Evolutionary conservation across 2,329 filamentous ascomycete genomes (phyloP).

Genomic region (Ceratocystis eucalypticola): DNA sequence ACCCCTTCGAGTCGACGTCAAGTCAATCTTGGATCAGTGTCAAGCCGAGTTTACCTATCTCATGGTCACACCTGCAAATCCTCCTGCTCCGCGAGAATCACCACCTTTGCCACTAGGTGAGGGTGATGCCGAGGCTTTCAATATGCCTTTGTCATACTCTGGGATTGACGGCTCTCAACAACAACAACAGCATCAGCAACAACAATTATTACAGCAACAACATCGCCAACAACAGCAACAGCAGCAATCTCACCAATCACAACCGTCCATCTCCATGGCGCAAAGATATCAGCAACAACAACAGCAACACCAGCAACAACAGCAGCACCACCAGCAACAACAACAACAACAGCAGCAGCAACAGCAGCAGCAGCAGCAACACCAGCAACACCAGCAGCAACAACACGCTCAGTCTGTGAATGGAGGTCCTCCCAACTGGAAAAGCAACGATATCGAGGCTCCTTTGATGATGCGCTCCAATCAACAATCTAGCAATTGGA

Average conservation of each 20-base stretch:
- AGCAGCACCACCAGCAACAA: constrained; percentile 24
- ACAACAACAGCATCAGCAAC: constrained; percentile 10
- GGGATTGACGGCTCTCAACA: not conserved
- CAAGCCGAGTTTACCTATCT: constrained; percentile 54
- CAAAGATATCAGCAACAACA: constrained; percentile 16
- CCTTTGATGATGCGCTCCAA: constrained; percentile 41
- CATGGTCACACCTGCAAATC: constrained; percentile 54
- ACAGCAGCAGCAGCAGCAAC: not conserved
- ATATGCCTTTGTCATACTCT: constrained; percentile 31
- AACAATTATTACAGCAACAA: constrained; percentile 23
- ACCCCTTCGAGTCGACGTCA: constrained; percentile 39
- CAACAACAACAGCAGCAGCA: constrained; percentile 35
- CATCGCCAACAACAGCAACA: constrained; percentile 24
- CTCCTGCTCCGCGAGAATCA: constrained; percentile 49
- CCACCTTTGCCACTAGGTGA: constrained; percentile 34
- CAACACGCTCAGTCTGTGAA: constrained; percentile 30
- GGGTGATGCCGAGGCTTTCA: constrained; percentile 31
- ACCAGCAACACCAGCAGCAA: constrained; percentile 41
- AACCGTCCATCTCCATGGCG: constrained; percentile 25
- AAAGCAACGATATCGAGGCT: constrained; percentile 30
- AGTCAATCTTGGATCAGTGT: constrained; percentile 50
- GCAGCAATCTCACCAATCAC: constrained; percentile 3
- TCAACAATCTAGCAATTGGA: constrained; percentile 20
- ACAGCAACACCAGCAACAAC: constrained; percentile 28
- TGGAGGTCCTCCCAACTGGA: constrained; percentile 17